Percentiles rank a stretch among this genome's conserved stretches.
Evolutionary conservation across 345 rosid genomes (phyloP).

Genomic region (Syzygium oleosum): DNA sequence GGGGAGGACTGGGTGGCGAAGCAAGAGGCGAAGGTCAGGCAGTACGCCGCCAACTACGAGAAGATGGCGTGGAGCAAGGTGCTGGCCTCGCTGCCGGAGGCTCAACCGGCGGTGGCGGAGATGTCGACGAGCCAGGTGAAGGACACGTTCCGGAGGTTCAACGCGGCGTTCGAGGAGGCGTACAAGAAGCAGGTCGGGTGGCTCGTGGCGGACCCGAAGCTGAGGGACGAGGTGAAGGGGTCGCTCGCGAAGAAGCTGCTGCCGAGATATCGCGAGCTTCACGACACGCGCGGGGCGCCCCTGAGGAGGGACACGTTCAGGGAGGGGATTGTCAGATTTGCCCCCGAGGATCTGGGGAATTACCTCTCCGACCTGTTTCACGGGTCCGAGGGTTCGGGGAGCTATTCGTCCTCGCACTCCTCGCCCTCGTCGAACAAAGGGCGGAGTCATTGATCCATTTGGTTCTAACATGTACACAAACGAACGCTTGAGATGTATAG

Average conservation of each 20-base stretch:
- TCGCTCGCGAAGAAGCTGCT: constrained; percentile 39
- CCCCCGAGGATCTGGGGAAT: constrained; percentile 57
- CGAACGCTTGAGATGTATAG: not conserved
- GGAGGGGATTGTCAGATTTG: constrained; percentile 29
- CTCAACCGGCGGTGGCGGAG: not conserved
- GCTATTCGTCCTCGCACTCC: constrained; percentile 20
- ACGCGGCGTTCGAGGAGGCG: constrained; percentile 44
- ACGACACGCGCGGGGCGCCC: constrained; percentile 21
- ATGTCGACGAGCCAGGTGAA: constrained; percentile 17
- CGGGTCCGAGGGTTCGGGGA: constrained; percentile 24
- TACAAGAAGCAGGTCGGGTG: constrained; percentile 46
- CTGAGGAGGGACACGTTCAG: constrained; percentile 2
- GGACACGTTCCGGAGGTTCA: constrained; percentile 39
- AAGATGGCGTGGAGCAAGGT: constrained; percentile 61
- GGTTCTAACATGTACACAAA: not conserved
- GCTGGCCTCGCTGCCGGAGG: constrained; percentile 30
- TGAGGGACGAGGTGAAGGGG: constrained; percentile 48
- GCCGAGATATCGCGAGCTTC: constrained; percentile 40
- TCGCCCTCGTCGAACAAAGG: not conserved
- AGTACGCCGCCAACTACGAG: constrained; percentile 55
- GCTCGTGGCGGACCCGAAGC: constrained; percentile 44
- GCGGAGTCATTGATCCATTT: not conserved
- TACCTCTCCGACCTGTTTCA: constrained; percentile 38
- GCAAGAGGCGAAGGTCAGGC: constrained; percentile 46
- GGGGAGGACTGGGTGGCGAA: constrained; percentile 59